Evolutionary conservation across 192 early-diverging fungal species (phyloP), one percentile per base, ranked within the genome.

Genomic region (Backusella circina): DNA sequence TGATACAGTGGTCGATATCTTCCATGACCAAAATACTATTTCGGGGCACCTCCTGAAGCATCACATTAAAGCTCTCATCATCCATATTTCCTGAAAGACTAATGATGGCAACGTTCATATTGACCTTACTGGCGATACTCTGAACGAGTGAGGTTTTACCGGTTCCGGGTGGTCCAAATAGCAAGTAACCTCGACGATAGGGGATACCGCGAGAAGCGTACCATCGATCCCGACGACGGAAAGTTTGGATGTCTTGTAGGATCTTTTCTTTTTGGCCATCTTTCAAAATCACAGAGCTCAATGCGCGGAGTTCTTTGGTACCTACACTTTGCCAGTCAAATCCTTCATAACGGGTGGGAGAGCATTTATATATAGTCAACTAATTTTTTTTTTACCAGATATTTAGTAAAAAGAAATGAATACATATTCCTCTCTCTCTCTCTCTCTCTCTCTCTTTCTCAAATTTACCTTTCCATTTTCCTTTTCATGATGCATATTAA

Each of bases 21-120:
- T 88, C 87, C 77, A 88, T 86, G 23, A 88, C 81, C 65, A 88
- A 67, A 28, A 88, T 83, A 33, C 84, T 84, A 70, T 86, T 86
- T n/a, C 80, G 70, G 6, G 87, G 87, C 0, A 81, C 80, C 12
- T 76, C 75, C 28, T 81, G 81, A 32, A 88, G 66, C 37, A 87
- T 72, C n/a, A 78, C 74, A 32, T 82, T 73, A 57, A 85, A 76
- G 16, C 79, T 83, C 28, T 79, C 75, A 39, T 86, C 87, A 38
- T 78, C 79, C 72, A 88, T 44, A 35, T 79, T 76, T 26, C 74
- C 80, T 70, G 84, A 79, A 28, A 88, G 70, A 78, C 82, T 85
- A 37, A 87, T 78, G 35, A 87, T 84, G 26, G 83, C 84, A 13
- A 85, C 79, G 30, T 82, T 83, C 83, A 88, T 86, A 37, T 80